phyloP scores from a whole-genome alignment of 2,329 filamentous ascomycete species.

The Clonostachys byssicola region DNA sequence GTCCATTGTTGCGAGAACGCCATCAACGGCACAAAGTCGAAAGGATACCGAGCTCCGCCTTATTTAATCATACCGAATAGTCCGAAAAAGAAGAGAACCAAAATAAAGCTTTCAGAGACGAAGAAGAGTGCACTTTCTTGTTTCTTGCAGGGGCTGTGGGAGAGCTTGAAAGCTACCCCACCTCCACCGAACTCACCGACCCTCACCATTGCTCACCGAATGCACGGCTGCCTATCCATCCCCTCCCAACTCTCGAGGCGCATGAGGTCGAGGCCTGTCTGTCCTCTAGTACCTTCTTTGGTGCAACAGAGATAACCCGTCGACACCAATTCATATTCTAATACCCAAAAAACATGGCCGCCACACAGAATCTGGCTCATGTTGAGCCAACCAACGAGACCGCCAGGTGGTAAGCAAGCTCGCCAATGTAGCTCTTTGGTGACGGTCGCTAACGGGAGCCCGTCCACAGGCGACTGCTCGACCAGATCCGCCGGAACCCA shows the following conservation, averaged over 20 bases:
- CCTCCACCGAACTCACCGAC: slow-evolving; percentile 15
- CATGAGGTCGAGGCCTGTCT: slow-evolving; percentile 5
- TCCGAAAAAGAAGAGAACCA: no score
- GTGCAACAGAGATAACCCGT: neutral
- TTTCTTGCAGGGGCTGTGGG: no score
- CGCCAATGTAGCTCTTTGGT: neutral
- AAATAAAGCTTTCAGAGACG: no score
- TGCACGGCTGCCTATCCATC: neutral
- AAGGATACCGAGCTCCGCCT: neutral
- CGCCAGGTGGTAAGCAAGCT: slow-evolving; percentile 24
- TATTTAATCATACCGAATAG: no score
- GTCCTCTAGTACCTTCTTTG: neutral
- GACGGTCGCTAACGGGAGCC: no score
- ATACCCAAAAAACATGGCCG: slow-evolving; percentile 14
- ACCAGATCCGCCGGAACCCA: slow-evolving; percentile 70
- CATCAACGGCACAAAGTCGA: neutral
- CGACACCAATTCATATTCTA: neutral
- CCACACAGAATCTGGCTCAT: slow-evolving; percentile 7
- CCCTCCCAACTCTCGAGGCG: slow-evolving; percentile 9
- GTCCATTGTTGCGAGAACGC: slow-evolving; percentile 37
- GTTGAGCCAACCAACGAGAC: slow-evolving; percentile 12
- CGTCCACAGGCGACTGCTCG: slow-evolving; percentile 68
- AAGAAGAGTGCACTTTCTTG: no score
- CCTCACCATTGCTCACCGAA: slow-evolving; percentile 25
- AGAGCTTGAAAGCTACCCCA: no score